These are phyloP conservation scores for Sordariomycetes sp. DNA, from an alignment of 2,329 filamentous ascomycete species.

Conservation along the genomic window DNA sequence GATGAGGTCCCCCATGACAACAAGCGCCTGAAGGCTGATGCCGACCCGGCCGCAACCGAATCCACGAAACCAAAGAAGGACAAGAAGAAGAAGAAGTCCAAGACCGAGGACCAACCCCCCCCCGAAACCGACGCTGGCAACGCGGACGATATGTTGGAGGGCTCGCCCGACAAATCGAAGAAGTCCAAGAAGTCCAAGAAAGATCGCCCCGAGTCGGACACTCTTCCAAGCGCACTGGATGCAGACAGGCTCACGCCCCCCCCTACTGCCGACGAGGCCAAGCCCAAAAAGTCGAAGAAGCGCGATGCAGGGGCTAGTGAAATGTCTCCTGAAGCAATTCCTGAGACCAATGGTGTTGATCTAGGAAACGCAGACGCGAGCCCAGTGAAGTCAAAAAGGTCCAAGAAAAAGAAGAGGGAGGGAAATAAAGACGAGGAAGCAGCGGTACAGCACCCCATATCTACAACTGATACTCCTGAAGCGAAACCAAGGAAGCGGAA, in stretches of 20 bases:
- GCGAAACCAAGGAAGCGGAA: constrained; percentile 4
- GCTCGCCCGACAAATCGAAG: neutral
- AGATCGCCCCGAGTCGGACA: neutral
- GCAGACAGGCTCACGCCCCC: neutral
- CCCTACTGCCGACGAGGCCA: neutral
- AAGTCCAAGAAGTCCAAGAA: neutral
- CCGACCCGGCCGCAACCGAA: neutral
- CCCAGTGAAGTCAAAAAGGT: constrained; percentile 19
- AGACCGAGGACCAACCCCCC: neutral
- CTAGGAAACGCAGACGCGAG: constrained; percentile 7
- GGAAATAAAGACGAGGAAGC: constrained; percentile 18
- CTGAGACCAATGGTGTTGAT: constrained; percentile 7
- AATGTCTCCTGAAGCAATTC: neutral
- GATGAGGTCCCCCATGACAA: neutral
- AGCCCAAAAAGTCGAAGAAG: constrained; percentile 1
- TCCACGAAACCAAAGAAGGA: neutral
- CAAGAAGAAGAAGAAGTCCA: neutral
- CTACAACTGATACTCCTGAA: neutral
- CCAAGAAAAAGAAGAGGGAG: constrained; percentile 18
- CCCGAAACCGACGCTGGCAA: neutral
- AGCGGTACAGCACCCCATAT: constrained; percentile 1
- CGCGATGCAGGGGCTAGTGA: neutral
- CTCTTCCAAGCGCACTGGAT: neutral
- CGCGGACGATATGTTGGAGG: neutral
- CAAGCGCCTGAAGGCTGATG: neutral